Percentiles rank a stretch among this genome's conserved stretches.
phyloP scores from a whole-genome alignment of 2,329 filamentous ascomycete species.

The Paraconiothyrium brasiliense region DNA sequence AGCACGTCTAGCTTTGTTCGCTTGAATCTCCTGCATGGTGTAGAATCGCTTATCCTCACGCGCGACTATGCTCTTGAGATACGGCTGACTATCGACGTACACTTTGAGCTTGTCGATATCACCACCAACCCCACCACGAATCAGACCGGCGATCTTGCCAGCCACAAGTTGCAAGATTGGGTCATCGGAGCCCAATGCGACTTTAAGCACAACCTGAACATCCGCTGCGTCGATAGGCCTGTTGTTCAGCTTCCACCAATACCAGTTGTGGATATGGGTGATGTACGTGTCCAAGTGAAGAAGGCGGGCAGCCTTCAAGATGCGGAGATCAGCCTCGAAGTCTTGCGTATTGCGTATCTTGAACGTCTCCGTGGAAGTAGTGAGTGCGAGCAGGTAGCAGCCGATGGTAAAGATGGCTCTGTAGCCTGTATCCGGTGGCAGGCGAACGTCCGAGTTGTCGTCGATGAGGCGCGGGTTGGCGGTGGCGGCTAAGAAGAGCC shows the following conservation, averaged over 20 bases:
- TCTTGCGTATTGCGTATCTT: constrained; percentile 3
- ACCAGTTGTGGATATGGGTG: constrained; percentile 13
- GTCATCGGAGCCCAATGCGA: background rate
- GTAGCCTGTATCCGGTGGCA: background rate
- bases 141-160: background rate
- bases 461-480: background rate
- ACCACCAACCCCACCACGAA: background rate
- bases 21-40: background rate
- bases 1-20: background rate
- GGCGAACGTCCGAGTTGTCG: background rate
- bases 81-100: constrained; percentile 1
- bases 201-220: background rate
- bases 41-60: background rate
- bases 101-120: background rate
- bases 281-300: constrained; percentile 10
- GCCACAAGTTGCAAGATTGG: background rate
- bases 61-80: background rate
- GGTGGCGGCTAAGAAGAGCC: constrained; percentile 11
- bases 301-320: constrained; percentile 13
- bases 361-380: background rate
- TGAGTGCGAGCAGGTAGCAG: background rate
- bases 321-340: constrained; percentile 8
- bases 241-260: constrained; percentile 13
- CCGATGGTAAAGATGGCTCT: background rate
- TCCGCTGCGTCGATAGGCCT: background rate